A percentile compares a stretch with the other conserved stretches of the same genome.
Evolutionary conservation across 768 basidiomycete genomes (phyloP).

Genomic region (Lactarius quietus): DNA sequence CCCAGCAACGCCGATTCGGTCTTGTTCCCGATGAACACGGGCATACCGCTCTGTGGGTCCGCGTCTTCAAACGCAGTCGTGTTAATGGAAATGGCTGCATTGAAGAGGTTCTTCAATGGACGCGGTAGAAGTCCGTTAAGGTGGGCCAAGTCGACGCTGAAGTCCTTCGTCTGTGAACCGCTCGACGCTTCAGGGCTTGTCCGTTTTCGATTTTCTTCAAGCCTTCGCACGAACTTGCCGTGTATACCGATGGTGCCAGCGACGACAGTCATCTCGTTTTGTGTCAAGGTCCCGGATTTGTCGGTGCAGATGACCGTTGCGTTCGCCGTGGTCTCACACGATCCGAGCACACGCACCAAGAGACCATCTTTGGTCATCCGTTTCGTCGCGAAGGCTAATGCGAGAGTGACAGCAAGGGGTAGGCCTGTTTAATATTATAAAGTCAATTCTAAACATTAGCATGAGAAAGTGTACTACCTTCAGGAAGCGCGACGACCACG

Average conservation of each 20-base stretch:
- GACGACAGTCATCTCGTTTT: conserved; percentile 93
- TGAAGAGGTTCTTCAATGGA: conserved; percentile 63
- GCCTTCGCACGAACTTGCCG: conserved; percentile 83
- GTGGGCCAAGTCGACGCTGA: conserved; percentile 76
- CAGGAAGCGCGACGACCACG: conserved; percentile 80
- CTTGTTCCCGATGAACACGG: conserved; percentile 83
- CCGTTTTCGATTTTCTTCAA: conserved; percentile 66
- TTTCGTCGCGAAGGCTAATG: conserved; percentile 93
- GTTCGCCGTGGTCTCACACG: conserved; percentile 99
- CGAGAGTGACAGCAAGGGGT: conserved; percentile 92
- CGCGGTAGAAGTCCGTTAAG: conserved; percentile 63
- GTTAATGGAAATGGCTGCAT: conserved; percentile 85
- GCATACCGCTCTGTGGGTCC: conserved; percentile 55
- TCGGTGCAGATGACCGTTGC: conserved; percentile 94
- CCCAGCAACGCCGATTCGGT: conserved; percentile 89
- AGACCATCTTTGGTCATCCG: conserved; percentile 96
- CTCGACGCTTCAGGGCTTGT: conserved; percentile 63
- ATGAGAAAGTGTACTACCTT: conserved; percentile 43
- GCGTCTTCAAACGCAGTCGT: conserved; percentile 91
- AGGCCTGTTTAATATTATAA: conserved; percentile 51
- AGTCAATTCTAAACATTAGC: conserved; percentile 13
- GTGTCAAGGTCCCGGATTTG: conserved; percentile 95
- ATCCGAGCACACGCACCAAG: conserved; percentile 91
- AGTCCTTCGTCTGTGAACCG: conserved; percentile 52
- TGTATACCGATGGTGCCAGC: conserved; percentile 93